Evolutionary conservation across 345 rosid species (phyloP).

Genomic region (Eucalyptus tenuipes): DNA sequence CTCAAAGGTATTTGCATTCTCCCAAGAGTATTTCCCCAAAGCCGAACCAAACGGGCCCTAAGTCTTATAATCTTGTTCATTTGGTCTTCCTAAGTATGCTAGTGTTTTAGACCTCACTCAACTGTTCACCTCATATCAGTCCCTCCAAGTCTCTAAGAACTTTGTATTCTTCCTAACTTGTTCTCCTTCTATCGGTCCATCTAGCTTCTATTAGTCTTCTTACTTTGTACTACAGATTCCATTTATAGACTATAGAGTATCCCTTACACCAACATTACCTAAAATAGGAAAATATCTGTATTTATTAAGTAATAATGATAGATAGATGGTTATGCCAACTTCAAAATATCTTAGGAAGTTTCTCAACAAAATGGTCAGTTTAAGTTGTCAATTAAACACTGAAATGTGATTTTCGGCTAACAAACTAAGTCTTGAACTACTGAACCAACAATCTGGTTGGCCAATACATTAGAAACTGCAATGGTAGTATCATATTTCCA

Average conservation of each 20-base stretch:
- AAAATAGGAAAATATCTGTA: too few relatives aligned
- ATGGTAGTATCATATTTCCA: background rate
- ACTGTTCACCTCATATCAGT: background rate
- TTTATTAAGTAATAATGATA: too few relatives aligned
- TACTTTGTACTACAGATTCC: background rate
- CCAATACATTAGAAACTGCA: background rate
- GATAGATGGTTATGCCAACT: background rate
- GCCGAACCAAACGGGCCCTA: too few relatives aligned
- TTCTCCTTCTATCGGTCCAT: background rate
- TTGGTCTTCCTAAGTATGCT: background rate
- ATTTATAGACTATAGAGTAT: too few relatives aligned
- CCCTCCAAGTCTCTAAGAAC: background rate
- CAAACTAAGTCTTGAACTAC: background rate
- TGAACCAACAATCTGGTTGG: background rate
- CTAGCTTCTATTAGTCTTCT: background rate
- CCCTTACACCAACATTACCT: too few relatives aligned
- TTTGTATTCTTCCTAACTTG: background rate
- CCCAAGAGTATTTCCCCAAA: too few relatives aligned
- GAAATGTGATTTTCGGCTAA: background rate
- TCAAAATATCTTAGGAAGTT: background rate
- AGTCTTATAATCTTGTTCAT: background rate
- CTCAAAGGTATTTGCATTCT: too few relatives aligned
- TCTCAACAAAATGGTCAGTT: background rate
- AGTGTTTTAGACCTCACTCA: background rate
- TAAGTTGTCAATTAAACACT: background rate